Percentiles rank a stretch among this genome's conserved stretches.
phyloP scores from a whole-genome alignment of 257 asterid species.

The Ocimum tenuiflorum region DNA sequence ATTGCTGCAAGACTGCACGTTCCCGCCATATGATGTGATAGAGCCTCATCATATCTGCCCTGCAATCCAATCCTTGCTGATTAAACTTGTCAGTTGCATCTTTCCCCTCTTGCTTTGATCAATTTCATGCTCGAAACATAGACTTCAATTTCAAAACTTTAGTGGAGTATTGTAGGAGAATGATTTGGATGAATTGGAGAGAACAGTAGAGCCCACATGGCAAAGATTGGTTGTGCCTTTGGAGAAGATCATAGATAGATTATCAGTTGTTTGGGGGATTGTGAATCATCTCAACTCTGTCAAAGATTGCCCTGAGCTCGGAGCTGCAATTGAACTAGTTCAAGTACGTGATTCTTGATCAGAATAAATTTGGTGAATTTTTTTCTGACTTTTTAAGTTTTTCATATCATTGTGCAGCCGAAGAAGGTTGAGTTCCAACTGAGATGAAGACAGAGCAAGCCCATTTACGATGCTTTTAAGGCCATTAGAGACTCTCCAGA shows the following conservation, averaged over 20 bases:
- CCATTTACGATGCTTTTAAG: slow-evolving; percentile 55
- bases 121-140: too few relatives aligned
- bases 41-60: slow-evolving; percentile 59
- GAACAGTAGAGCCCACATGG: slow-evolving; percentile 63
- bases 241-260: slow-evolving; percentile 60
- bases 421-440: slow-evolving; percentile 57
- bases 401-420: slow-evolving; percentile 40
- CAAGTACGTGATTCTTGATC: slow-evolving; percentile 40
- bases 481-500: slow-evolving; percentile 48
- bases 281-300: slow-evolving; percentile 69
- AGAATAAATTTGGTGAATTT: neutral
- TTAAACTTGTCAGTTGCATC: slow-evolving; percentile 37
- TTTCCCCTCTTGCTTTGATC: neutral
- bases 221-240: slow-evolving; percentile 62
- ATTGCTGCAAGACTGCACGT: slow-evolving; percentile 46
- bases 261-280: slow-evolving; percentile 70
- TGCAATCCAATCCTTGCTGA: slow-evolving; percentile 49
- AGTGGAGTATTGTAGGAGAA: slow-evolving; percentile 51
- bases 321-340: slow-evolving; percentile 60
- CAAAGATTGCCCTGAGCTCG: slow-evolving; percentile 56
- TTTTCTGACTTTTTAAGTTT: neutral
- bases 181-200: slow-evolving; percentile 59
- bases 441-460: slow-evolving; percentile 68
- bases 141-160: neutral
- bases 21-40: slow-evolving; percentile 67